A percentile compares a stretch with the other conserved stretches of the same genome.
Evolutionary conservation across 2,329 filamentous ascomycete species (phyloP).

Genomic region (Fonsecaea multimorphosa): DNA sequence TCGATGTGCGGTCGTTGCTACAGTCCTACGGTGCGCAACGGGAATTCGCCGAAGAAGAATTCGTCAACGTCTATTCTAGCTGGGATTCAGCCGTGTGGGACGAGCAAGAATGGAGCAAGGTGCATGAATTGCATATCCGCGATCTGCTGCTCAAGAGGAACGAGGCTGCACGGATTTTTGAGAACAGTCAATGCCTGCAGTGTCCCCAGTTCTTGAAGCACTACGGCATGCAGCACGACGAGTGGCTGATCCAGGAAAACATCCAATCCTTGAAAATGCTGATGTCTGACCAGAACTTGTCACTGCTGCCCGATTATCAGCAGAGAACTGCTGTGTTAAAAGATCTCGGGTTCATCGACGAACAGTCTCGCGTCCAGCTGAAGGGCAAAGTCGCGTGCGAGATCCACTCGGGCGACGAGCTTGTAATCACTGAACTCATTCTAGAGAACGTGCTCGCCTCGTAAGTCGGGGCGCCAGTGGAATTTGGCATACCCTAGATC

Average conservation of each 20-base stretch:
- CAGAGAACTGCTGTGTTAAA: slow-evolving; percentile 91
- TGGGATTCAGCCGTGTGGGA: slow-evolving; percentile 81
- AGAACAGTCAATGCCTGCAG: slow-evolving; percentile 67
- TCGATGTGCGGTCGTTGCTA: slow-evolving; percentile 48
- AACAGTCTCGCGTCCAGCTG: slow-evolving; percentile 82
- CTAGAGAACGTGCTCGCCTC: slow-evolving; percentile 95
- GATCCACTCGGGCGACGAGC: slow-evolving; percentile 94
- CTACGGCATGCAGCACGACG: slow-evolving; percentile 93
- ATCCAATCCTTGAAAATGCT: slow-evolving; percentile 84
- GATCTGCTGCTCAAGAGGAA: slow-evolving; percentile 77
- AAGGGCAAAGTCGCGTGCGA: slow-evolving; percentile 99
- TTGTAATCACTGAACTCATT: slow-evolving; percentile 93
- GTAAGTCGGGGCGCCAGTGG: slow-evolving; percentile 77
- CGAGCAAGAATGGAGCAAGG: slow-evolving; percentile 77
- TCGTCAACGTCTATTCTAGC: slow-evolving; percentile 71
- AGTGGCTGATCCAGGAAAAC: slow-evolving; percentile 95
- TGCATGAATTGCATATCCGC: slow-evolving; percentile 81
- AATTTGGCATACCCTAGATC: neutral
- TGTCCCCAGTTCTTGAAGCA: slow-evolving; percentile 88
- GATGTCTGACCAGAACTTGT: slow-evolving; percentile 95
- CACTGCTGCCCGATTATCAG: slow-evolving; percentile 94
- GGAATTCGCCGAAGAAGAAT: slow-evolving; percentile 69
- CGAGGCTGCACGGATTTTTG: slow-evolving; percentile 67
- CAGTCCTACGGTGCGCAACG: slow-evolving; percentile 55
- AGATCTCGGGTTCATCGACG: slow-evolving; percentile 90